A percentile compares a stretch with the other conserved stretches of the same genome.
These are phyloP conservation scores for Nicotiana attenuata DNA, from an alignment of 257 asterid species.

Conservation along the genomic window DNA sequence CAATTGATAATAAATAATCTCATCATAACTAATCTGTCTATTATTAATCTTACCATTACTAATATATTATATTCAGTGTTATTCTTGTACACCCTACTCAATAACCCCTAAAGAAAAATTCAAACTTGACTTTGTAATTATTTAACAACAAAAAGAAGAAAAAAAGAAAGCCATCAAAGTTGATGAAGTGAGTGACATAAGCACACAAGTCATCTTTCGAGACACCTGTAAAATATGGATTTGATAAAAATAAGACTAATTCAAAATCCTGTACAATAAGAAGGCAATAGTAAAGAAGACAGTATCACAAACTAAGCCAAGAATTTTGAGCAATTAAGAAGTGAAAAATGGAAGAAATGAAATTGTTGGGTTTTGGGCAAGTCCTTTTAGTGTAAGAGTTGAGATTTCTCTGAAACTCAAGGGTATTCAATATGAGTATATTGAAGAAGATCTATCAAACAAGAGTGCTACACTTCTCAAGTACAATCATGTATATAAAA, in stretches of 20 bases:
- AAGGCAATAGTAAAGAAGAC: background rate
- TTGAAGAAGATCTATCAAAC: constrained; percentile 28
- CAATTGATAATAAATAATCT: too few relatives aligned
- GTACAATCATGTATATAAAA: constrained; percentile 38
- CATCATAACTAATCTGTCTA: too few relatives aligned
- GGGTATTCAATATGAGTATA: constrained; percentile 38
- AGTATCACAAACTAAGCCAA: background rate
- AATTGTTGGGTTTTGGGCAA: constrained; percentile 35
- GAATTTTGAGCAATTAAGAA: background rate
- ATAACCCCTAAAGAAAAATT: too few relatives aligned
- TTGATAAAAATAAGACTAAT: background rate
- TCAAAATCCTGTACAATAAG: background rate
- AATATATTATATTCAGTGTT: too few relatives aligned
- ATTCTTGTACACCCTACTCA: too few relatives aligned
- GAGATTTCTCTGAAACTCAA: constrained; percentile 37
- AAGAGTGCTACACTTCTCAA: constrained; percentile 36
- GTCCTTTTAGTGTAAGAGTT: constrained; percentile 39
- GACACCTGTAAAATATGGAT: background rate
- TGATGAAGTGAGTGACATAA: background rate
- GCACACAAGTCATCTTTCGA: background rate
- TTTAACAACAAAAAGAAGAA: too few relatives aligned
- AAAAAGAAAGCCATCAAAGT: background rate
- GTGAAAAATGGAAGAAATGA: constrained; percentile 35
- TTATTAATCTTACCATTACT: too few relatives aligned
- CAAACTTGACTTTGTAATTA: background rate